Evolutionary conservation across 2,329 filamentous ascomycete genomes (phyloP).

Genomic region (Aspergillus tubingensis): DNA sequence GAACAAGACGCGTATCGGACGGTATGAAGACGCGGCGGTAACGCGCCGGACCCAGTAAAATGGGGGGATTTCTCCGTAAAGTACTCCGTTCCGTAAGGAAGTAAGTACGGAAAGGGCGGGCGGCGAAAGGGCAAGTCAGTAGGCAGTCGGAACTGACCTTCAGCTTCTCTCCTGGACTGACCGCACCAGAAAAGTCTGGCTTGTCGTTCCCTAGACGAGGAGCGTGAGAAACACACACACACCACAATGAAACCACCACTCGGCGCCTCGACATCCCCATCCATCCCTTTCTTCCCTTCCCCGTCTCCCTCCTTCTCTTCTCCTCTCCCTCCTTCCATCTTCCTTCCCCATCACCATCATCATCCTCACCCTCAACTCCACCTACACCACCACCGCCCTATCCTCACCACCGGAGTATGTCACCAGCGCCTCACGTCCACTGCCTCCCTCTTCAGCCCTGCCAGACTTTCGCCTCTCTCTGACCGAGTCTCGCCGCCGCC

Average conservation of each 20-base stretch:
- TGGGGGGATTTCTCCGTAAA: background rate
- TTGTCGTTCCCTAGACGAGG: constrained; percentile 25
- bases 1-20: constrained; percentile 9
- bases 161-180: constrained; percentile 21
- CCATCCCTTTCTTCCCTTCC: constrained; percentile 32
- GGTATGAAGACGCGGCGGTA: constrained; percentile 10
- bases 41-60: background rate
- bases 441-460: constrained; percentile 24
- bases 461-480: constrained; percentile 36
- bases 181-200: constrained; percentile 26
- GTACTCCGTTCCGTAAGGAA: background rate
- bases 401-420: constrained; percentile 33
- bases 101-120: background rate
- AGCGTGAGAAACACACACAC: constrained; percentile 26
- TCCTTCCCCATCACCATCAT: constrained; percentile 14
- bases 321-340: constrained; percentile 19
- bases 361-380: constrained; percentile 14
- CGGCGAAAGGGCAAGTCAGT: background rate
- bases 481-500: constrained; percentile 31
- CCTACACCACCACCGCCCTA: constrained; percentile 15
- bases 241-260: constrained; percentile 36
- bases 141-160: constrained; percentile 4
- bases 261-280: constrained; percentile 27
- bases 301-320: constrained; percentile 19
- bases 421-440: constrained; percentile 28